Evolutionary conservation across 2,329 filamentous ascomycete genomes (phyloP).

Genomic region (Madurella fahalii): DNA sequence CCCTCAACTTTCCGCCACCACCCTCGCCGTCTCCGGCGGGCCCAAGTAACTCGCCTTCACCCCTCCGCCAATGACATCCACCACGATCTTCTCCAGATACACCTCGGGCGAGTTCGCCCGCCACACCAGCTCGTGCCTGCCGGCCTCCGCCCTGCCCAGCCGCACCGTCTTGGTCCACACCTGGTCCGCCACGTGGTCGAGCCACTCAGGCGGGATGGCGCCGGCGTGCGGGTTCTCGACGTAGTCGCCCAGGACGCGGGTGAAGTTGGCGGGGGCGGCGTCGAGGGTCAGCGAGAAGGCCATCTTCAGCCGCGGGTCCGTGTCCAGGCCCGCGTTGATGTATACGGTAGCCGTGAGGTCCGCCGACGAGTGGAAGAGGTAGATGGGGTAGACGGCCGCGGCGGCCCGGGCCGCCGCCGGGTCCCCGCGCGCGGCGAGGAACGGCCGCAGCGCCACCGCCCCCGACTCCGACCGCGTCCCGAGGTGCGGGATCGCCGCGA

Average conservation of each 20-base stretch:
- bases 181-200: slow-evolving; percentile 44
- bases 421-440: slow-evolving; percentile 18
- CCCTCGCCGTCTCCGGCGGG: slow-evolving; percentile 30
- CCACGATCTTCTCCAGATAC: slow-evolving; percentile 36
- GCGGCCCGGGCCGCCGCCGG: slow-evolving; percentile 7
- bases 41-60: slow-evolving; percentile 35
- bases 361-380: slow-evolving; percentile 27
- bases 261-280: slow-evolving; percentile 32
- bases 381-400: slow-evolving; percentile 31
- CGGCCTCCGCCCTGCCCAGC: slow-evolving; percentile 20
- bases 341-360: slow-evolving; percentile 31
- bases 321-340: slow-evolving; percentile 44
- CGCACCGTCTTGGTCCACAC: slow-evolving; percentile 45
- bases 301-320: slow-evolving; percentile 46
- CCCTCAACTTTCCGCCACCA: not conserved
- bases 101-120: slow-evolving; percentile 33
- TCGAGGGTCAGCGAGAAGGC: slow-evolving; percentile 48
- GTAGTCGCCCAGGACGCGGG: slow-evolving; percentile 36
- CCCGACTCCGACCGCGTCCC: slow-evolving; percentile 28
- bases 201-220: slow-evolving; percentile 46
- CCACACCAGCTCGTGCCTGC: slow-evolving; percentile 31
- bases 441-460: slow-evolving; percentile 25
- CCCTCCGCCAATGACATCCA: slow-evolving; percentile 30
- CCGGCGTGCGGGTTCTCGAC: slow-evolving; percentile 37
- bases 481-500: slow-evolving; percentile 30